Base-by-base conservation (phyloP, 106 monocot species). In the Narthecium ossifragum region DNA sequence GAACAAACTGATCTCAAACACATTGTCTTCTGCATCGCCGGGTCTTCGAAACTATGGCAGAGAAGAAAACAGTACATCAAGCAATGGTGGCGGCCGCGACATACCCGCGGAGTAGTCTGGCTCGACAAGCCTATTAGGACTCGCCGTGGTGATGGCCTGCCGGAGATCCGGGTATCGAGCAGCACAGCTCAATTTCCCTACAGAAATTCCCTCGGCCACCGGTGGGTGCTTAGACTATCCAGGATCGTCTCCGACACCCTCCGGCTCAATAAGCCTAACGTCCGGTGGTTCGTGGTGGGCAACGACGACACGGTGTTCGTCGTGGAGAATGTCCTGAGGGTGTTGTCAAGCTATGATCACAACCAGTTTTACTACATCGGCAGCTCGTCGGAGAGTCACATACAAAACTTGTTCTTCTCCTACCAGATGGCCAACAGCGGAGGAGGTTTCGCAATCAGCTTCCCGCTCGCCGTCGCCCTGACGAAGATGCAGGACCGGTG, bases 141-240 rank as follows among this genome's bases (percentile, higher is more conserved):
- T 15, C 15, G 2, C 17, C 6, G 18, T 2, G 2, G 18, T 32
- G 56, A 57, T 7, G 33, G 56, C n/a, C 78, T 90, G 24, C 96
- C 96, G 15, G 25, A 25, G 32, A 34, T 90, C 30, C 64, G 38
- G 46, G 26, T 60, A 40, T 60, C 60, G 24, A 12, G 26, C 27
- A 29, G 27, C 60, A 60, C 60, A 9, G 25, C 60, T 10, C 25
- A 27, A 11, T 24, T 60, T 18, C 60, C 60, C 26, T 60, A 60
- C 25, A 43, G 4, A 2, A 40, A 60, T 43, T 24, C 39, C 14
- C 30, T 24, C 1, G 39, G 43, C 43, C 15, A 8, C 11, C 60
- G 60, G 5, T 27, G 43, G 0, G 32, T 21, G 5, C 34, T 57
- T 8, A 13, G 57, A 20, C 28, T 57, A 13, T 57, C 57, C 11